These are phyloP conservation scores for Falciphora oryzae DNA, from an alignment of 2,329 filamentous ascomycete genomes.

Conservation along the genomic window DNA sequence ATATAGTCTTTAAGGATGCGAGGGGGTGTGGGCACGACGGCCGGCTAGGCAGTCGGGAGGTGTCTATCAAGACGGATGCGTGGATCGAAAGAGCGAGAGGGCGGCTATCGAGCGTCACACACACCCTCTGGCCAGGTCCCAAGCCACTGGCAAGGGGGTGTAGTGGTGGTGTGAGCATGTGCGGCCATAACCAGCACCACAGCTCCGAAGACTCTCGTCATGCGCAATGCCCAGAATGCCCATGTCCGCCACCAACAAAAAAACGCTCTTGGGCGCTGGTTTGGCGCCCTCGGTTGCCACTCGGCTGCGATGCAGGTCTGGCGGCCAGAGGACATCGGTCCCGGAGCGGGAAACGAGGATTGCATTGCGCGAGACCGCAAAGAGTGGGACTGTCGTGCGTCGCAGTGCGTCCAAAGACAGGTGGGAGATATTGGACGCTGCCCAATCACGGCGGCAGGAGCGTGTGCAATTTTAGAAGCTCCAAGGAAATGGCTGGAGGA, in stretches of 20 bases:
- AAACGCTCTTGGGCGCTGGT: neutral
- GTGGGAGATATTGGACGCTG: neutral
- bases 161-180: neutral
- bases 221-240: neutral
- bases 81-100: neutral
- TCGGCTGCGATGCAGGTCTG: neutral
- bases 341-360: neutral
- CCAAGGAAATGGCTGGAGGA: neutral
- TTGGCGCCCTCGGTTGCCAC: neutral
- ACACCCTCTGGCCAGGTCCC: neutral
- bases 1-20: conserved; percentile 14
- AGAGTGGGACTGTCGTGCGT: neutral
- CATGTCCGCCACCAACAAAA: neutral
- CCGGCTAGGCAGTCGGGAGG: neutral
- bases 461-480: neutral
- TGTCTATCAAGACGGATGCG: neutral
- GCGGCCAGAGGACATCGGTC: too few relatives aligned
- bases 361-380: neutral
- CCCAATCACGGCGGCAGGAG: neutral
- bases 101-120: neutral
- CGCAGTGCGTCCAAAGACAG: conserved; percentile 1
- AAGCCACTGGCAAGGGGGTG: neutral
- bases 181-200: too few relatives aligned
- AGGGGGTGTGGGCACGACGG: neutral
- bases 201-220: neutral